These are phyloP conservation scores for Spathaspora sp. DNA, from an alignment of 1,139 yeast genomes.

Conservation along the genomic window DNA sequence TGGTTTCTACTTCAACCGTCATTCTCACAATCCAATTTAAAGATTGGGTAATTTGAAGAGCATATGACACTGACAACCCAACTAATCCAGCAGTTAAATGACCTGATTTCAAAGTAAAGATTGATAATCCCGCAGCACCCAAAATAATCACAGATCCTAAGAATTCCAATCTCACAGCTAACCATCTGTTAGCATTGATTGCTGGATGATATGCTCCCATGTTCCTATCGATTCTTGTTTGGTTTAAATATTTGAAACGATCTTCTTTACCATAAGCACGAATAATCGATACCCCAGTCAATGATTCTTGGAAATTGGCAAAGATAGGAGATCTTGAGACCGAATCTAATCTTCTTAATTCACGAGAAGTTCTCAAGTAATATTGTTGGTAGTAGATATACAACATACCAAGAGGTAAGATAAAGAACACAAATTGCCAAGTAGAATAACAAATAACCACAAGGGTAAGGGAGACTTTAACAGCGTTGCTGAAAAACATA, in stretches of 20 bases:
- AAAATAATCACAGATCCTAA: conserved; percentile 86
- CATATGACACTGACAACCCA: conserved; percentile 90
- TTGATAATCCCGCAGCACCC: conserved; percentile 80
- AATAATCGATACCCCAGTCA: conserved; percentile 85
- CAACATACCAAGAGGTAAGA: conserved; percentile 67
- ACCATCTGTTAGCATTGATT: conserved; percentile 95
- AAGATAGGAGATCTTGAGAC: conserved; percentile 91
- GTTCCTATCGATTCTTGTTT: conserved; percentile 76
- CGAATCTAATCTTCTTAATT: conserved; percentile 90
- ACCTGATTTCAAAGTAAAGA: conserved; percentile 66
- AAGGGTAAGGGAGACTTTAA: conserved; percentile 78
- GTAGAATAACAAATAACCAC: conserved; percentile 84
- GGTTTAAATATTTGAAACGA: conserved; percentile 73
- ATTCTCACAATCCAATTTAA: conserved; percentile 96
- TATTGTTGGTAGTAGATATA: conserved; percentile 86
- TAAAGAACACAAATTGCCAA: conserved; percentile 77
- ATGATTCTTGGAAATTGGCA: conserved; percentile 95
- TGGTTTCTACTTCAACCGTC: conserved; percentile 97
- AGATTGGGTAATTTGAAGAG: conserved; percentile 88
- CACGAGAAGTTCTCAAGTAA: conserved; percentile 88
- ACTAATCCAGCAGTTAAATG: conserved; percentile 82
- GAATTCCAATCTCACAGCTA: conserved; percentile 89
- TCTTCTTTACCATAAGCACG: conserved; percentile 81
- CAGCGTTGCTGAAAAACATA: conserved; percentile 72
- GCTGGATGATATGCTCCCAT: conserved; percentile 92